These are phyloP conservation scores for Trichoderma brevicompactum DNA, from an alignment of 2,329 filamentous ascomycete species.

Conservation along the genomic window DNA sequence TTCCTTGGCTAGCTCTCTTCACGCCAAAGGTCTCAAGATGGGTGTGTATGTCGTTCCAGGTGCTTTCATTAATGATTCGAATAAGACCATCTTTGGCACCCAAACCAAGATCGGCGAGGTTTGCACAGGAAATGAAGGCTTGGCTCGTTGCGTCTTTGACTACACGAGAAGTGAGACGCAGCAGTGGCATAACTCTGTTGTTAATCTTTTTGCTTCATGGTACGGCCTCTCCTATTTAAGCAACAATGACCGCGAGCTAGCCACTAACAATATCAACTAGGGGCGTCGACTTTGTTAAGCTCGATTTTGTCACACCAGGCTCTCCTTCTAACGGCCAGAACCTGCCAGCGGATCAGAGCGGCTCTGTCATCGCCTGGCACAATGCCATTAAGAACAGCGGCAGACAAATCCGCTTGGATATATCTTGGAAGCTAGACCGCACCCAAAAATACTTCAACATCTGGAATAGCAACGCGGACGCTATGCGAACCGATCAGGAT, in stretches of 20 bases:
- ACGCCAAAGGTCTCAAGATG: constrained; percentile 29
- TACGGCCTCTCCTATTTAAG: not conserved
- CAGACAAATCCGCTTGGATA: constrained; percentile 31
- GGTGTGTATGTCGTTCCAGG: constrained; percentile 33
- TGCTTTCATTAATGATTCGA: constrained; percentile 29
- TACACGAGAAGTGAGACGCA: constrained; percentile 31
- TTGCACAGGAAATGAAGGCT: constrained; percentile 31
- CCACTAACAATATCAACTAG: not conserved
- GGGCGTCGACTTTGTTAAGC: constrained; percentile 33
- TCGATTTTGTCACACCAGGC: constrained; percentile 34
- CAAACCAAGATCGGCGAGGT: constrained; percentile 31
- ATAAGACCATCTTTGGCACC: constrained; percentile 32
- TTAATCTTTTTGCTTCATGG: constrained; percentile 32
- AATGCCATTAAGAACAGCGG: constrained; percentile 30
- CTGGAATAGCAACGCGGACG: constrained; percentile 32
- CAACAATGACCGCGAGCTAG: not conserved
- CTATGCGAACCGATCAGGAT: constrained; percentile 34
- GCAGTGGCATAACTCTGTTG: constrained; percentile 32
- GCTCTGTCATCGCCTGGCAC: constrained; percentile 32
- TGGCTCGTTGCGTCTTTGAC: constrained; percentile 31
- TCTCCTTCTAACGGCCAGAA: constrained; percentile 33
- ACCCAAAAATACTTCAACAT: constrained; percentile 30
- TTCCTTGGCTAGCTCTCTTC: constrained; percentile 29
- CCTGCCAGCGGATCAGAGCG: constrained; percentile 31
- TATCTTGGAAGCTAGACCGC: constrained; percentile 34